Percentiles rank a stretch among this genome's conserved stretches.
Conservation (phyloP, 148 eudicot genomes). For the Dysphania ambrosioides region DNA sequence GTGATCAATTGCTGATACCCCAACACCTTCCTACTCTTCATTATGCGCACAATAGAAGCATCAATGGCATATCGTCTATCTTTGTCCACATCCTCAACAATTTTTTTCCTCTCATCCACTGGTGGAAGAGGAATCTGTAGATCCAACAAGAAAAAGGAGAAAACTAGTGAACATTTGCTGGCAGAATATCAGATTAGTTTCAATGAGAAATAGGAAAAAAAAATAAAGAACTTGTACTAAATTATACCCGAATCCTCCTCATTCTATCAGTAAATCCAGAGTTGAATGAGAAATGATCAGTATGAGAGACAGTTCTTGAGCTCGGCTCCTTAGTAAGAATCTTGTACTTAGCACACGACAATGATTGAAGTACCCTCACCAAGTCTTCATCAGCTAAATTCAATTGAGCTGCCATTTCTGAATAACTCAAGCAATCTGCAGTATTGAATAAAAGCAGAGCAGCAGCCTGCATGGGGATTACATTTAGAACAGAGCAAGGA, state of each 20-base stretch:
- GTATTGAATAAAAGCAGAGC: slow-evolving; percentile 41
- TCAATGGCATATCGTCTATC: slow-evolving; percentile 46
- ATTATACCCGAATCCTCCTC: slow-evolving; percentile 44
- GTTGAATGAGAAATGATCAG: slow-evolving; percentile 40
- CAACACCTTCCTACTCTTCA: slow-evolving; percentile 45
- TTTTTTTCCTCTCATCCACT: slow-evolving; percentile 43
- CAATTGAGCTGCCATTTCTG: slow-evolving; percentile 34
- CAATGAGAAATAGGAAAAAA: too few species aligned
- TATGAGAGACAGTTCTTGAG: slow-evolving; percentile 31
- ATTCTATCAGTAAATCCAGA: slow-evolving; percentile 40
- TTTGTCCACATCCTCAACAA: slow-evolving; percentile 48
- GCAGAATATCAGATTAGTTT: neutral
- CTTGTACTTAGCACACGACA: slow-evolving; percentile 46
- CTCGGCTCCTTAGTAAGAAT: slow-evolving; percentile 37
- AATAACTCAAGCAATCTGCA: slow-evolving; percentile 35
- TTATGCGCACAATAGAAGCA: slow-evolving; percentile 46
- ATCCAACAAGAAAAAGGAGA: neutral
- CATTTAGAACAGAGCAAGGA: neutral
- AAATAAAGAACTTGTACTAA: neutral
- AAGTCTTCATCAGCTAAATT: slow-evolving; percentile 41
- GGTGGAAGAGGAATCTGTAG: slow-evolving; percentile 42
- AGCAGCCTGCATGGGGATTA: slow-evolving; percentile 36
- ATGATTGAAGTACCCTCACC: slow-evolving; percentile 40
- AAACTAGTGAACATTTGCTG: neutral
- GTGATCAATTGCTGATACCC: slow-evolving; percentile 40